These are phyloP conservation scores for Aspergillus cristatus DNA, from an alignment of 495 filamentous ascomycete genomes.

Conservation along the genomic window DNA sequence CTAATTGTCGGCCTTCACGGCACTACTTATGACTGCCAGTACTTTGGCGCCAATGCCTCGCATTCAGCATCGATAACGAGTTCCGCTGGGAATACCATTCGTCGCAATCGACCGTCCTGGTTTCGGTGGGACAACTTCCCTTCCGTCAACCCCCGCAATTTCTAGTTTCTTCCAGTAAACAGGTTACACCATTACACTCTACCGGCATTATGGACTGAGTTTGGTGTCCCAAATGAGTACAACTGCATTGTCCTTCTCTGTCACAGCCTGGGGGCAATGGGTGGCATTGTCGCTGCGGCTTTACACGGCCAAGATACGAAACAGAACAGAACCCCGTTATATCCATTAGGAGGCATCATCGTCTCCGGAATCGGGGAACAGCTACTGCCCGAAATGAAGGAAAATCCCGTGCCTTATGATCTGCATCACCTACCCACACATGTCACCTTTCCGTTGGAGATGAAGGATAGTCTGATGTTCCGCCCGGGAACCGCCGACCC, in stretches of 20 bases:
- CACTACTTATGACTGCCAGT: conserved; percentile 16
- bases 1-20: conserved; percentile 26
- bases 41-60: conserved; percentile 22
- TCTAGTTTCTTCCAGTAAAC: conserved; percentile 12
- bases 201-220: conserved; percentile 20
- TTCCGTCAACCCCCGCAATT: conserved; percentile 9
- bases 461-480: conserved; percentile 7
- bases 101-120: conserved; percentile 23
- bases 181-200: conserved; percentile 20
- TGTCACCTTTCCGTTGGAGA: not conserved
- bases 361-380: conserved; percentile 15
- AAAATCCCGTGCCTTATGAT: conserved; percentile 2
- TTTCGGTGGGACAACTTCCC: conserved; percentile 17
- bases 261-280: conserved; percentile 20
- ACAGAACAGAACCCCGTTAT: conserved; percentile 1
- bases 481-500: conserved; percentile 3
- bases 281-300: conserved; percentile 17
- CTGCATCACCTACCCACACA: too few relatives aligned
- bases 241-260: conserved; percentile 18
- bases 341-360: conserved; percentile 20
- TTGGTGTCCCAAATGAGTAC: conserved; percentile 14
- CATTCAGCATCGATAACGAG: conserved; percentile 11
- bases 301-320: conserved; percentile 6
- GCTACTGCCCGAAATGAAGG: conserved; percentile 6
- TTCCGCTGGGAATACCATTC: conserved; percentile 19